Conservation (phyloP, 1,284 basidiomycete species). For the Taiwanofungus camphoratus region DNA sequence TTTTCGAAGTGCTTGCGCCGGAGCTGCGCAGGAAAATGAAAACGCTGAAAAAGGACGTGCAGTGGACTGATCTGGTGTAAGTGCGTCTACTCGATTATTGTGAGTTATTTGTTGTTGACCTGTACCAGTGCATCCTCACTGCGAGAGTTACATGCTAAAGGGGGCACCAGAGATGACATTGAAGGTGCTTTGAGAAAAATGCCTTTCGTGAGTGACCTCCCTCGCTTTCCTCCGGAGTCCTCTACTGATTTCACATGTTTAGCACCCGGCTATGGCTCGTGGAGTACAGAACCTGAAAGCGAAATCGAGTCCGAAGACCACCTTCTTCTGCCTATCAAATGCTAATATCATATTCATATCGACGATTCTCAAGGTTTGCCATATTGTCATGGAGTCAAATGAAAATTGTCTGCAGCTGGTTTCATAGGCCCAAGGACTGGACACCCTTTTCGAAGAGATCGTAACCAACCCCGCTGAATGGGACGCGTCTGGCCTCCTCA, state of each 20-base stretch:
- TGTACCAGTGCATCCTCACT: conserved; percentile 66
- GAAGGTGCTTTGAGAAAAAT: conserved; percentile 73
- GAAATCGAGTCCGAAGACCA: conserved; percentile 55
- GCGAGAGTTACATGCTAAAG: conserved; percentile 62
- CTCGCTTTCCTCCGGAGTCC: conserved; percentile 4
- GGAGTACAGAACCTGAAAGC: conserved; percentile 77
- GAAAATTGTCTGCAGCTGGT: not conserved
- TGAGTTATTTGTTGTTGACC: not conserved
- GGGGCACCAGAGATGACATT: conserved; percentile 71
- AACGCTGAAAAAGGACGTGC: conserved; percentile 56
- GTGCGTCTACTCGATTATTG: conserved; percentile 20
- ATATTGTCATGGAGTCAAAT: not conserved
- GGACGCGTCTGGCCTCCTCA: conserved; percentile 68
- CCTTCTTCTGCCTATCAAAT: conserved; percentile 90
- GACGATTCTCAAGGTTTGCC: conserved; percentile 75
- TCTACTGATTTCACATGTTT: conserved; percentile 1
- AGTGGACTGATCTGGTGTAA: conserved; percentile 96
- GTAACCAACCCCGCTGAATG: conserved; percentile 93
- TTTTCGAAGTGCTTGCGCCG: conserved; percentile 89
- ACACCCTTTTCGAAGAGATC: conserved; percentile 76
- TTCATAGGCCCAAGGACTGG: conserved; percentile 66
- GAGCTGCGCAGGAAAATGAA: conserved; percentile 84
- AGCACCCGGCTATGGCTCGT: conserved; percentile 97
- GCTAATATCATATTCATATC: conserved; percentile 91
- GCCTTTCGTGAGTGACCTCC: conserved; percentile 69